A percentile compares a stretch with the other conserved stretches of the same genome.
Conservation (phyloP, 345 rosid genomes). For the Noccaea bulbosa region DNA sequence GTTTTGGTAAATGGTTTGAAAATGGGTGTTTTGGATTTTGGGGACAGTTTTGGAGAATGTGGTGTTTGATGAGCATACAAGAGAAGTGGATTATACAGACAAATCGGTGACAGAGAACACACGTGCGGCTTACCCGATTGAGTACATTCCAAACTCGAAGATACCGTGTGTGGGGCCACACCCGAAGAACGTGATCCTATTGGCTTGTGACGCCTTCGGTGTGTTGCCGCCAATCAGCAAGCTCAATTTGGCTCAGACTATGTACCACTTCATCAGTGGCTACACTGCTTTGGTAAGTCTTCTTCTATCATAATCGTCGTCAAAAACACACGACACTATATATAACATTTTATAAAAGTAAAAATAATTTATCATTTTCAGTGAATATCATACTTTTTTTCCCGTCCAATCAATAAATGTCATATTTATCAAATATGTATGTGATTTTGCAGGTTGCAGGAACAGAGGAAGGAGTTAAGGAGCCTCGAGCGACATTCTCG, state of each 20-base stretch:
- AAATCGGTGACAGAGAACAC: slow-evolving; percentile 96
- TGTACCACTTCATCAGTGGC: slow-evolving; percentile 99
- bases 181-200: slow-evolving; percentile 87
- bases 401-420: too few species aligned
- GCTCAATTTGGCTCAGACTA: slow-evolving; percentile 84
- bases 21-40: neutral
- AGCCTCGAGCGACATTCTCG: slow-evolving; percentile 93
- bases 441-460: slow-evolving; percentile 71
- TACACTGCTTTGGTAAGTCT: slow-evolving; percentile 87
- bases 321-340: neutral
- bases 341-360: too few species aligned
- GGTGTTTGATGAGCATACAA: slow-evolving; percentile 90
- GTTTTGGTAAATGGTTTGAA: too few species aligned
- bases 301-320: neutral
- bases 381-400: too few species aligned
- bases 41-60: slow-evolving; percentile 85
- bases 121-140: slow-evolving; percentile 95
- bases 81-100: slow-evolving; percentile 85
- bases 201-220: slow-evolving; percentile 98
- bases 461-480: slow-evolving; percentile 94
- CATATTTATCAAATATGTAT: too few species aligned
- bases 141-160: slow-evolving; percentile 86
- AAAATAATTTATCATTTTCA: too few species aligned
- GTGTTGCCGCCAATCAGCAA: slow-evolving; percentile 98
- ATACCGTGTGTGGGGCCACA: slow-evolving; percentile 93